A percentile compares a stretch with the other conserved stretches of the same genome.
These are phyloP conservation scores for Arthrobotrys sinensis DNA, from an alignment of 2,329 filamentous ascomycete species.

Conservation along the genomic window DNA sequence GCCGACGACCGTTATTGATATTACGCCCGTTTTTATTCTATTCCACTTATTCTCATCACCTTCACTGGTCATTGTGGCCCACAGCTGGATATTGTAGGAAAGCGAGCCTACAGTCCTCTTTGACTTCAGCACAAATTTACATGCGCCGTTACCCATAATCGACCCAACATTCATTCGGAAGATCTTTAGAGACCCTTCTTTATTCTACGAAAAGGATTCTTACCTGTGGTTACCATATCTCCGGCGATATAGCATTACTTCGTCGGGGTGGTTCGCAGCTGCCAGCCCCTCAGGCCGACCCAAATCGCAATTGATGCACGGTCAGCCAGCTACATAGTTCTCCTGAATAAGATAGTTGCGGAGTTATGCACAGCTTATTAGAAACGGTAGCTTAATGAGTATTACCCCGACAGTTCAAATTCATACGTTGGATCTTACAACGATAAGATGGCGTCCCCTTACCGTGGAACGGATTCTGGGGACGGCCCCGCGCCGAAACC, in stretches of 20 bases:
- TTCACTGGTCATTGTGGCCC: background rate
- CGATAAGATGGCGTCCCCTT: conserved; percentile 37
- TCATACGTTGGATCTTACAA: background rate
- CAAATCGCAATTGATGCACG: background rate
- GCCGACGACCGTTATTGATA: conserved; percentile 7
- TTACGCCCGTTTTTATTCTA: conserved; percentile 3
- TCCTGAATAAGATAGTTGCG: background rate
- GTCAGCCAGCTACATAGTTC: background rate
- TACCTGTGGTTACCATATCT: background rate
- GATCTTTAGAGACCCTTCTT: background rate
- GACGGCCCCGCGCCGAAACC: conserved; percentile 35
- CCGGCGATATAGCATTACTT: background rate
- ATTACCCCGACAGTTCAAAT: background rate
- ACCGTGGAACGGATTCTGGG: conserved; percentile 1
- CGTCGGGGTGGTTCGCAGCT: background rate
- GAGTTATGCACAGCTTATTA: background rate
- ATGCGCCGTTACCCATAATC: background rate
- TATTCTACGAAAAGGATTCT: background rate
- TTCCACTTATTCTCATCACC: conserved; percentile 11
- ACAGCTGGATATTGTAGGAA: background rate
- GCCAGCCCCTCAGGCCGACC: background rate
- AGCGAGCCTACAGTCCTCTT: background rate
- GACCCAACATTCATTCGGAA: conserved; percentile 16
- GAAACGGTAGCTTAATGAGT: conserved; percentile 26
- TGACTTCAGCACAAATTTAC: background rate